These are phyloP conservation scores for Rhodotorula glutinis DNA, from an alignment of 1,284 basidiomycete species.

Conservation along the genomic window DNA sequence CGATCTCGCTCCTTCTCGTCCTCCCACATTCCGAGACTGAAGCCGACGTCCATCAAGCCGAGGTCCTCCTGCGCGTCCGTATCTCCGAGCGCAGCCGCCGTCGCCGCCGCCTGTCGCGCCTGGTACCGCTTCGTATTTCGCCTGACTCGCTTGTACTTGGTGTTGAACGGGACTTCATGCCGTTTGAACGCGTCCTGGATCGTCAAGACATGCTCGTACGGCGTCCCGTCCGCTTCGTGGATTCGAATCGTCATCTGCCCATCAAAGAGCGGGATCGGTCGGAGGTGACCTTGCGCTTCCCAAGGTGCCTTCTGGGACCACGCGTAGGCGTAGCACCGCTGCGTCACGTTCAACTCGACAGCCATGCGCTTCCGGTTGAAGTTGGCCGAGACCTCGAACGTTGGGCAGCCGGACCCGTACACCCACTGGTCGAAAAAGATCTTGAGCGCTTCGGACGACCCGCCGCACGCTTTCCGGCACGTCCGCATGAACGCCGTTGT, in stretches of 20 bases:
- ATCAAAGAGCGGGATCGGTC: constrained; percentile 80
- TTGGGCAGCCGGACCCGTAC: constrained; percentile 92
- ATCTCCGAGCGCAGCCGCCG: constrained; percentile 85
- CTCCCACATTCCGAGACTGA: constrained; percentile 95
- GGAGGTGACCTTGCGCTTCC: constrained; percentile 63
- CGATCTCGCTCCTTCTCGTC: constrained; percentile 84
- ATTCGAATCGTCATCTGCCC: constrained; percentile 98
- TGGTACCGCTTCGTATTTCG: constrained; percentile 92
- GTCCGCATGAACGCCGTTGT: constrained; percentile 87
- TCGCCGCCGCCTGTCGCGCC: constrained; percentile 86
- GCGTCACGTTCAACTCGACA: constrained; percentile 90
- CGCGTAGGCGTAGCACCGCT: constrained; percentile 74
- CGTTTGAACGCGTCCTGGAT: constrained; percentile 81
- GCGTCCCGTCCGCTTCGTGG: constrained; percentile 97
- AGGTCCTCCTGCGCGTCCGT: constrained; percentile 87
- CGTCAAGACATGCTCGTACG: constrained; percentile 96
- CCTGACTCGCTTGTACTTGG: constrained; percentile 97
- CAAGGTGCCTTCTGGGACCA: constrained; percentile 60
- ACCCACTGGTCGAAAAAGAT: constrained; percentile 98
- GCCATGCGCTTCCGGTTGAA: constrained; percentile 99
- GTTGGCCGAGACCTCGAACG: constrained; percentile 80
- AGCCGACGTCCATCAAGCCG: constrained; percentile 90
- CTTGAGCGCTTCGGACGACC: constrained; percentile 61
- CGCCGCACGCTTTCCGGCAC: constrained; percentile 81
- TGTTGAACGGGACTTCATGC: constrained; percentile 97